A percentile compares a stretch with the other conserved stretches of the same genome.
phyloP scores from a whole-genome alignment of 352 stramenopile species.

The Pythium myriotylum region DNA sequence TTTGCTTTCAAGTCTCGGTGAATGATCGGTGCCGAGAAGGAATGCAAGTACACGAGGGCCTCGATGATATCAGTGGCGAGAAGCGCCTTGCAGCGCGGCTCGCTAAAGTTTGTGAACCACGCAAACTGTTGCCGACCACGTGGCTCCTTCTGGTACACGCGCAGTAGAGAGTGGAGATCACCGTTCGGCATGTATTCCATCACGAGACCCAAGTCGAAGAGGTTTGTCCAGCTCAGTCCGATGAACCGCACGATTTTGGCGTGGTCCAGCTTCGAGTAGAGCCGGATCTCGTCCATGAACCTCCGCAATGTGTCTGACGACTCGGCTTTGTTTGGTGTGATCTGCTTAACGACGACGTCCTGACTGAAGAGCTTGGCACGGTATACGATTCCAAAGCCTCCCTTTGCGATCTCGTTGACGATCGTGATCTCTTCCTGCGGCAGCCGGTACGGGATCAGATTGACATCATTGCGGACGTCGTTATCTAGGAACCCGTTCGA shows the following conservation, averaged over 20 bases:
- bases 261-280: slow-evolving; percentile 60
- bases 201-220: slow-evolving; percentile 49
- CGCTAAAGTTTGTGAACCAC: slow-evolving; percentile 35
- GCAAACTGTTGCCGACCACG: not conserved
- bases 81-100: slow-evolving; percentile 39
- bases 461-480: slow-evolving; percentile 69
- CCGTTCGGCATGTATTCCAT: no score
- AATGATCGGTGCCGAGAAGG: slow-evolving; percentile 52
- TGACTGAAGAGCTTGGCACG: slow-evolving; percentile 38
- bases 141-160: slow-evolving; percentile 1
- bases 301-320: slow-evolving; percentile 26
- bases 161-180: slow-evolving; percentile 37
- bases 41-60: slow-evolving; percentile 54
- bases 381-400: slow-evolving; percentile 67
- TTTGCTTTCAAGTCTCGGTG: slow-evolving; percentile 53
- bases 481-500: slow-evolving; percentile 33
- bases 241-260: slow-evolving; percentile 56
- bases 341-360: slow-evolving; percentile 48
- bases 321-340: slow-evolving; percentile 33
- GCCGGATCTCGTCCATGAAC: slow-evolving; percentile 72
- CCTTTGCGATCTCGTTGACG: slow-evolving; percentile 43
- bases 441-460: slow-evolving; percentile 53
- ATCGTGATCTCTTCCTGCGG: slow-evolving; percentile 47
- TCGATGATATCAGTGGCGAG: slow-evolving; percentile 49
- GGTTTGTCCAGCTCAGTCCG: slow-evolving; percentile 48